Evolutionary conservation across 805 yeast species (phyloP).

Genomic region (Cyberlindnera nakhonratchasimensis): DNA sequence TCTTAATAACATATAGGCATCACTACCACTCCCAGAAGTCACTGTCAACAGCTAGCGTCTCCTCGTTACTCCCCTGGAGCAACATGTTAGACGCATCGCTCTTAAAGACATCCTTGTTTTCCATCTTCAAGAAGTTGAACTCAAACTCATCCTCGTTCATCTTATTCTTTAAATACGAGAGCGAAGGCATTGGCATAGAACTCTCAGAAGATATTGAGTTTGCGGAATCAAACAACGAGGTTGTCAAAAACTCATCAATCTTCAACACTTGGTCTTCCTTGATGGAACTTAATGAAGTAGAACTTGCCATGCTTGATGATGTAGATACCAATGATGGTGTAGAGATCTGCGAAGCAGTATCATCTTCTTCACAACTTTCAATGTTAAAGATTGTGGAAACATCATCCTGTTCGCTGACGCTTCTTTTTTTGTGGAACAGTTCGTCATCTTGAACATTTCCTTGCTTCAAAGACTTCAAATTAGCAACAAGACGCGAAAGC

Average conservation of each 20-base stretch:
- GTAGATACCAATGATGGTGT: constrained; percentile 26
- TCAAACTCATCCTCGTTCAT: constrained; percentile 21
- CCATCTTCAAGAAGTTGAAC: constrained; percentile 26
- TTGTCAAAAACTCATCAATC: constrained; percentile 26
- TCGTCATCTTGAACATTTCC: constrained; percentile 10
- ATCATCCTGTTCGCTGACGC: constrained; percentile 18
- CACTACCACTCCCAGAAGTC: constrained; percentile 25
- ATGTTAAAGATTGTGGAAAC: constrained; percentile 12
- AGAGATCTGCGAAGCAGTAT: constrained; percentile 23
- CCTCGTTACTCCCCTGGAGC: constrained; percentile 13
- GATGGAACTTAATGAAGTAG: constrained; percentile 21
- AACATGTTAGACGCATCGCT: constrained; percentile 17
- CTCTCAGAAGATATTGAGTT: constrained; percentile 9
- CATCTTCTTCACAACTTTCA: constrained; percentile 25
- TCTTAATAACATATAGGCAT: background rate
- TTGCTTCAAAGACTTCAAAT: constrained; percentile 33
- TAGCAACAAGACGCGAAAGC: constrained; percentile 42
- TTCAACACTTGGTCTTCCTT: constrained; percentile 26
- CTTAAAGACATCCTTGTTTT: constrained; percentile 12
- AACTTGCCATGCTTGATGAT: constrained; percentile 14
- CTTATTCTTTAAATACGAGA: constrained; percentile 5
- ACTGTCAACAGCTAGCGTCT: constrained; percentile 11
- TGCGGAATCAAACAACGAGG: constrained; percentile 24
- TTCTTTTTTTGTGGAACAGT: constrained; percentile 24
- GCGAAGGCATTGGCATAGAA: constrained; percentile 7